phyloP scores from a whole-genome alignment of 768 basidiomycete genomes.

The Rhizopogon vinicolor region DNA sequence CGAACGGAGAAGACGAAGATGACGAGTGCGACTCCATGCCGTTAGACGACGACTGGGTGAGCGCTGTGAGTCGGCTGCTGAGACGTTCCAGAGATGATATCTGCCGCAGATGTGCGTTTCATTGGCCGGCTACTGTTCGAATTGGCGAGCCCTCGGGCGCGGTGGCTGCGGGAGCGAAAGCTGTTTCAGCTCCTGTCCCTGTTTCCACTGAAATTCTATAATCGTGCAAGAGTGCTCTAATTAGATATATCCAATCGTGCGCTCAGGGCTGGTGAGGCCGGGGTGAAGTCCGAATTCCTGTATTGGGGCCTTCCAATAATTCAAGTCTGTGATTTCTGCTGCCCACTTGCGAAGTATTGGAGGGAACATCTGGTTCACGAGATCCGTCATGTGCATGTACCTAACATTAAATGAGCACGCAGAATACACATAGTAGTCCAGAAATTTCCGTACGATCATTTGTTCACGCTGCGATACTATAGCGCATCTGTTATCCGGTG shows the following conservation, averaged over 20 bases:
- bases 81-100: conserved; percentile 75
- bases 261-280: conserved; percentile 31
- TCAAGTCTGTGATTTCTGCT: no score
- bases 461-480: conserved; percentile 96
- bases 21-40: conserved; percentile 49
- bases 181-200: no score
- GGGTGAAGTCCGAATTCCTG: conserved; percentile 28
- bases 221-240: no score
- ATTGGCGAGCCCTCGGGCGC: conserved; percentile 10
- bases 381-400: conserved; percentile 74
- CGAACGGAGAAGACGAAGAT: conserved; percentile 44
- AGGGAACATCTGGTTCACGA: conserved; percentile 95
- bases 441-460: conserved; percentile 68
- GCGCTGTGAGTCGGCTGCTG: conserved; percentile 50
- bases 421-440: neutral
- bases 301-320: no score
- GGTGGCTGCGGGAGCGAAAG: conserved; percentile 10
- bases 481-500: conserved; percentile 98
- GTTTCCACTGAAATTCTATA: no score
- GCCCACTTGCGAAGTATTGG: conserved; percentile 45
- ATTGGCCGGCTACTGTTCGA: conserved; percentile 17
- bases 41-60: conserved; percentile 37
- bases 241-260: no score
- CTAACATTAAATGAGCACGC: conserved; percentile 31
- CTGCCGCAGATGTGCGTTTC: conserved; percentile 51